Evolutionary conservation across 1,284 basidiomycete genomes (phyloP), one percentile per base, ranked within the genome.

Genomic region (Abortiporus biennis): DNA sequence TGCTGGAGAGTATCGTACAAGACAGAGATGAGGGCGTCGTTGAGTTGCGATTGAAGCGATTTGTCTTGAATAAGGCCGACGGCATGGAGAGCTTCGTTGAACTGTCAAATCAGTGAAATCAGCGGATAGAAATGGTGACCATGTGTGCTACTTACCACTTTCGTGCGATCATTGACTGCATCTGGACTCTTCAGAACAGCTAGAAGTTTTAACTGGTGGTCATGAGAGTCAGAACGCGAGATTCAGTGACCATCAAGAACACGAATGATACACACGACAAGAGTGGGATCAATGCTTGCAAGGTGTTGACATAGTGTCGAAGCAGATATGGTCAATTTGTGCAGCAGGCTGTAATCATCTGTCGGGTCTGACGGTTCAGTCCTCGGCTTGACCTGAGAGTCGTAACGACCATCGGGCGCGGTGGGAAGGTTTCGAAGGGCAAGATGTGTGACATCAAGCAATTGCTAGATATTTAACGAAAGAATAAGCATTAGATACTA

Each of bases 1-100:
- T 92, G 89, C 0, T 77, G 62, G 24, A 92, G 71, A 54, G 92
- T 89, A 50, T 83, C 77, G 58, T 87, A 90, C 42, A 90, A n/a
- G 9, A n/a, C 27, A 29, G 27, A 9, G 27, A 29, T n/a, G n/a
- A 29, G 8, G 27, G n/a, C n/a, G 27, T 29, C 27, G n/a, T 29
- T 29, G 27, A 29, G 27, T n/a, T 65, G 59, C 8, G 61, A 61
- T 8, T 71, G 63, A 21, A 80, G 33, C 8, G 59, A 59, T 6
- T 52, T 52, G 32, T 75, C 74, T 11, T 71, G 65, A 3, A 78
- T 76, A 32, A 85, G 65, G 27, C 69, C 68, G 17, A 29, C 9
- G 9, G 9, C 8, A n/a, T n/a, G 27, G 27, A n/a, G 27, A 29
- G 27, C 27, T 29, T 29, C 27, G n/a, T n/a, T n/a, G n/a, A n/a